Conservation (phyloP, 768 basidiomycete species). For the Pisolithus orientalis region DNA sequence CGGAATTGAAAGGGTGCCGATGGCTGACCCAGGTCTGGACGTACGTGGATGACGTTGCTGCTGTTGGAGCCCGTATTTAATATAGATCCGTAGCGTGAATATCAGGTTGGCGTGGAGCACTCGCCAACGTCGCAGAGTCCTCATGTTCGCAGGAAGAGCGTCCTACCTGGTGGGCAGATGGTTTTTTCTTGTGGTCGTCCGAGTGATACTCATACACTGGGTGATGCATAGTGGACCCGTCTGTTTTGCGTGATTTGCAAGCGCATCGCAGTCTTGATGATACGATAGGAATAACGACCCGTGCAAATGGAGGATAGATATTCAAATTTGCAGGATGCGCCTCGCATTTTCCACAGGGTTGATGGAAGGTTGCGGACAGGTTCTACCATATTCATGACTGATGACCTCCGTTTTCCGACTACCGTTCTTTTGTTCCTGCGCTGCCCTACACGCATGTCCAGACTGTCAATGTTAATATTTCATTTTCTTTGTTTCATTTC, state of each 20-base stretch:
- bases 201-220: slow-evolving; percentile 9
- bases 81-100: slow-evolving; percentile 43
- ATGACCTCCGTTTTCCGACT: slow-evolving; percentile 15
- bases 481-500: slow-evolving; percentile 1
- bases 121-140: slow-evolving; percentile 54
- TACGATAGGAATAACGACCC: slow-evolving; percentile 22
- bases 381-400: slow-evolving; percentile 22
- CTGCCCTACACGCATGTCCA: slow-evolving; percentile 11
- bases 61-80: slow-evolving; percentile 14
- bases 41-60: slow-evolving; percentile 41
- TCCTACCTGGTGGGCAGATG: slow-evolving; percentile 65
- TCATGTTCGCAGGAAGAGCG: slow-evolving; percentile 92
- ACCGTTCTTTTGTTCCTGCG: slow-evolving; percentile 13
- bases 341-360: slow-evolving; percentile 11
- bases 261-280: slow-evolving; percentile 81
- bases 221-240: slow-evolving; percentile 65
- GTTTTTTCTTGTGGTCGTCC: slow-evolving; percentile 1
- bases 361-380: slow-evolving; percentile 18
- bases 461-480: slow-evolving; percentile 4
- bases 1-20: slow-evolving; percentile 83
- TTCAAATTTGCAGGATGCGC: slow-evolving; percentile 8
- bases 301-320: slow-evolving; percentile 23
- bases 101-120: slow-evolving; percentile 58
- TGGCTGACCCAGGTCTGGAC: slow-evolving; percentile 86
- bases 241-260: slow-evolving; percentile 82